Evolutionary conservation across 768 basidiomycete species (phyloP).

Genomic region (Lentinula sp.): DNA sequence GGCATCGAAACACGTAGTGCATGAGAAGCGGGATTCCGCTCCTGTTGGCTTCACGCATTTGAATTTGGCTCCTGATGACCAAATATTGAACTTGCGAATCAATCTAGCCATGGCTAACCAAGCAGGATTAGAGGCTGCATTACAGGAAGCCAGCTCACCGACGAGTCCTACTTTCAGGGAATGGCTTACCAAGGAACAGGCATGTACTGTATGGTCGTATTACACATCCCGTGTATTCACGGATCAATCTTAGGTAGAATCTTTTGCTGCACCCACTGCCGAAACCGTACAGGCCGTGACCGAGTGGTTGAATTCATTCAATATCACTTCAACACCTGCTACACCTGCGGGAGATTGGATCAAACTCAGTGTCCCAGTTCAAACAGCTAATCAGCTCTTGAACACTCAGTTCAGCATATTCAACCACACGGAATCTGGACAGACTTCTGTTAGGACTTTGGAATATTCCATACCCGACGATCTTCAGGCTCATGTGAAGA

Average conservation of each 20-base stretch:
- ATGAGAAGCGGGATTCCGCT: slow-evolving; percentile 15
- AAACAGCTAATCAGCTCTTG: slow-evolving; percentile 27
- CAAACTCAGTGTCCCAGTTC: slow-evolving; percentile 22
- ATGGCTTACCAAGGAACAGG: slow-evolving; percentile 26
- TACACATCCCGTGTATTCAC: neutral
- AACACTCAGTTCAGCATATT: slow-evolving; percentile 31
- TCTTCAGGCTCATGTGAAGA: slow-evolving; percentile 21
- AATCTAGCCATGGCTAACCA: slow-evolving; percentile 24
- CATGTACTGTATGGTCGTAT: neutral
- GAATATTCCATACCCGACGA: slow-evolving; percentile 27
- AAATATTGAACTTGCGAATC: slow-evolving; percentile 23
- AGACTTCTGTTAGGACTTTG: slow-evolving; percentile 25
- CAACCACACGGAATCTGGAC: slow-evolving; percentile 22
- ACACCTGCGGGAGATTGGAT: slow-evolving; percentile 29
- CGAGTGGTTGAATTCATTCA: slow-evolving; percentile 30
- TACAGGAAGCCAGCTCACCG: slow-evolving; percentile 25
- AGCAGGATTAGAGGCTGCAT: slow-evolving; percentile 22
- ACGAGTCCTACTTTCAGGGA: slow-evolving; percentile 21
- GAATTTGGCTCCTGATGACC: slow-evolving; percentile 14
- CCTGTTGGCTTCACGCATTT: slow-evolving; percentile 18
- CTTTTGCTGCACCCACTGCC: slow-evolving; percentile 11
- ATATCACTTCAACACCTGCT: slow-evolving; percentile 10
- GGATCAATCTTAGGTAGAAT: slow-evolving; percentile 10
- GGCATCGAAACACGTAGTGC: slow-evolving; percentile 8
- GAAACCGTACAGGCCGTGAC: slow-evolving; percentile 23